phyloP scores from a whole-genome alignment of 1,284 basidiomycete genomes.

The Phellinidium pouzarii region DNA sequence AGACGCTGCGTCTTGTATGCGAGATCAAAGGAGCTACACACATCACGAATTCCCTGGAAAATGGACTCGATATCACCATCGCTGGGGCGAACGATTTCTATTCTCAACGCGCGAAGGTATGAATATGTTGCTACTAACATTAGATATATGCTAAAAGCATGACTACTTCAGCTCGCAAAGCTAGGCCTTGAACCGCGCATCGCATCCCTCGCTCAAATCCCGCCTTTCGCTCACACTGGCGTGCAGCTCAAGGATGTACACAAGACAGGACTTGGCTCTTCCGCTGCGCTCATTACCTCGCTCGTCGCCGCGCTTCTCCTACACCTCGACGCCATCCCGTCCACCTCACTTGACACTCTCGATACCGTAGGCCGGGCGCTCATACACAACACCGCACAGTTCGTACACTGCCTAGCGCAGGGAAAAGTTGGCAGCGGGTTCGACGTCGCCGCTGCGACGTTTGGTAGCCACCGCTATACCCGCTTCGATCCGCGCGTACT shows the following conservation, averaged over 20 bases:
- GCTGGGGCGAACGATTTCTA: constrained; percentile 98
- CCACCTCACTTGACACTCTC: constrained; percentile 38
- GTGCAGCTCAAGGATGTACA: constrained; percentile 75
- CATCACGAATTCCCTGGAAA: constrained; percentile 39
- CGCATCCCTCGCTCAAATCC: constrained; percentile 55
- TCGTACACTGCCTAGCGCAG: constrained; percentile 93
- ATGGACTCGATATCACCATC: constrained; percentile 71
- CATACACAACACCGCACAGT: constrained; percentile 93
- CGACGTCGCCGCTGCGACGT: constrained; percentile 91
- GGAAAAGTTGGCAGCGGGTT: constrained; percentile 98
- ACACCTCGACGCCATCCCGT: constrained; percentile 62
- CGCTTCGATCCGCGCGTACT: constrained; percentile 78
- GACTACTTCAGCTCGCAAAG: constrained; percentile 49
- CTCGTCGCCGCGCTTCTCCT: constrained; percentile 82
- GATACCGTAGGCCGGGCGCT: constrained; percentile 46
- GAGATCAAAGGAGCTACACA: constrained; percentile 45
- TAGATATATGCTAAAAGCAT: constrained; percentile 5
- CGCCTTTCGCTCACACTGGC: constrained; percentile 71
- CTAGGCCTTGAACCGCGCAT: constrained; percentile 54
- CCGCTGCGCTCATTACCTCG: constrained; percentile 94
- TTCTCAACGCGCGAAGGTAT: constrained; percentile 82
- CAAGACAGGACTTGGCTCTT: constrained; percentile 97
- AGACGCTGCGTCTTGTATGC: constrained; percentile 62
- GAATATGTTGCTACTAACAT: constrained; percentile 20
- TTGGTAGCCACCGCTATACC: constrained; percentile 90